These are phyloP conservation scores for Kentomonas sorsogonicus DNA, from an alignment of 208 protist species.

Conservation along the genomic window DNA sequence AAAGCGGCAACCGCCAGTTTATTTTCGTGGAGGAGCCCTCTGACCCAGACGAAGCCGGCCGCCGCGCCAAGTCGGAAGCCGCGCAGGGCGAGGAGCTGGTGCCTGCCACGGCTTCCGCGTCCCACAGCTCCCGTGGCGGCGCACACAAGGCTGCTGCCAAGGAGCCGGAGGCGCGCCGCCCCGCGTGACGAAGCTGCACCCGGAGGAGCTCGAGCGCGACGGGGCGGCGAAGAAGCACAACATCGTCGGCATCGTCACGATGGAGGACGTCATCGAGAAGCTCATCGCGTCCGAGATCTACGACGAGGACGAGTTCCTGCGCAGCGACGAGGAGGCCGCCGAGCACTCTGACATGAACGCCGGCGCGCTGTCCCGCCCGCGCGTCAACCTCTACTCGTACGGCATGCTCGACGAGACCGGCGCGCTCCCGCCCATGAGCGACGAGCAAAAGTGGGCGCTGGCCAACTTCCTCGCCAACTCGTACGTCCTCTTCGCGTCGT, in stretches of 20 bases:
- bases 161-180: too few relatives aligned
- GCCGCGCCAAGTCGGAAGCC: not conserved
- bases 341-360: slow-evolving; percentile 8
- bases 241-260: slow-evolving; percentile 59
- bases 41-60: not conserved
- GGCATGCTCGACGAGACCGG: slow-evolving; percentile 4
- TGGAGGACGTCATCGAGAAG: slow-evolving; percentile 79
- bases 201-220: slow-evolving; percentile 4
- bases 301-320: slow-evolving; percentile 64
- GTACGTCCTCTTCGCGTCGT: slow-evolving; percentile 58
- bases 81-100: not conserved
- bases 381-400: slow-evolving; percentile 80
- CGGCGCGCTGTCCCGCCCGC: slow-evolving; percentile 17
- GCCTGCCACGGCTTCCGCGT: too few relatives aligned
- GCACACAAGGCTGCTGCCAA: too few relatives aligned
- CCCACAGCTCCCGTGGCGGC: too few relatives aligned
- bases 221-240: slow-evolving; percentile 12
- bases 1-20: slow-evolving; percentile 42
- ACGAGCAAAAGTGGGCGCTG: slow-evolving; percentile 65
- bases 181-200: too few relatives aligned
- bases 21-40: slow-evolving; percentile 40
- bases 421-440: slow-evolving; percentile 17
- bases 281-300: slow-evolving; percentile 69
- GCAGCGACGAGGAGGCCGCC: slow-evolving; percentile 8
- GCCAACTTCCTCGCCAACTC: slow-evolving; percentile 49